Conservation (phyloP, 1,284 basidiomycete species). For the Cutaneotrichosporon mucoides region DNA sequence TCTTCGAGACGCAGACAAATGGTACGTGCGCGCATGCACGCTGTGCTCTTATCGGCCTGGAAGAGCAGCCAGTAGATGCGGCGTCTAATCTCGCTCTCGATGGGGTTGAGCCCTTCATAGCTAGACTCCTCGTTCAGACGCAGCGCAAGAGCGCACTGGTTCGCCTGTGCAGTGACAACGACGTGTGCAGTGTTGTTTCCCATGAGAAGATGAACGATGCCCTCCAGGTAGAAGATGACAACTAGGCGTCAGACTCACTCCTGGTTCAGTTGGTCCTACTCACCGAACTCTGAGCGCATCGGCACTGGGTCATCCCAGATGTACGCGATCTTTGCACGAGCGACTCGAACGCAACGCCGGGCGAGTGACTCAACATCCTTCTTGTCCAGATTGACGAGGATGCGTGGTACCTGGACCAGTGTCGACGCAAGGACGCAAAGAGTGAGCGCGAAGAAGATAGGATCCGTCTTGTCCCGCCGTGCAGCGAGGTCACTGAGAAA, state of each 20-base stretch:
- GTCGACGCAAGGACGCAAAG: slow-evolving; percentile 39
- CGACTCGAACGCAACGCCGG: slow-evolving; percentile 29
- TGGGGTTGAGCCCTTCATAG: slow-evolving; percentile 36
- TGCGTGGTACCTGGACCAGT: slow-evolving; percentile 38
- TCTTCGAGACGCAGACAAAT: slow-evolving; percentile 38
- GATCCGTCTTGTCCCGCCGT: slow-evolving; percentile 33
- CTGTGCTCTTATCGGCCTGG: slow-evolving; percentile 46
- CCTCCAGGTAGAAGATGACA: slow-evolving; percentile 27
- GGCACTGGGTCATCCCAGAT: slow-evolving; percentile 33
- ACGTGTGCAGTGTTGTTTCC: slow-evolving; percentile 45
- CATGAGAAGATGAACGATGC: slow-evolving; percentile 39
- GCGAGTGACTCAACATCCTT: slow-evolving; percentile 35
- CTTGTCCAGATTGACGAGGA: slow-evolving; percentile 39
- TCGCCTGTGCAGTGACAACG: slow-evolving; percentile 34
- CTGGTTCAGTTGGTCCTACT: not conserved
- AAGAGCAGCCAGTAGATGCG: slow-evolving; percentile 44
- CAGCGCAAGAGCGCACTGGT: slow-evolving; percentile 38
- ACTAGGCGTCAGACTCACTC: slow-evolving; percentile 6
- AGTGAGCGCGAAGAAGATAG: slow-evolving; percentile 33
- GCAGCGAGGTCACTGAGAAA: slow-evolving; percentile 36
- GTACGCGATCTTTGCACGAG: slow-evolving; percentile 30
- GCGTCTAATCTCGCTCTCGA: slow-evolving; percentile 38
- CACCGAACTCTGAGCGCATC: slow-evolving; percentile 16
- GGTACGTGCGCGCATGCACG: slow-evolving; percentile 36
- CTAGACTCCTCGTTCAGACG: slow-evolving; percentile 41